Conservation (phyloP, 768 basidiomycete genomes). For the Trametes cubensis region DNA sequence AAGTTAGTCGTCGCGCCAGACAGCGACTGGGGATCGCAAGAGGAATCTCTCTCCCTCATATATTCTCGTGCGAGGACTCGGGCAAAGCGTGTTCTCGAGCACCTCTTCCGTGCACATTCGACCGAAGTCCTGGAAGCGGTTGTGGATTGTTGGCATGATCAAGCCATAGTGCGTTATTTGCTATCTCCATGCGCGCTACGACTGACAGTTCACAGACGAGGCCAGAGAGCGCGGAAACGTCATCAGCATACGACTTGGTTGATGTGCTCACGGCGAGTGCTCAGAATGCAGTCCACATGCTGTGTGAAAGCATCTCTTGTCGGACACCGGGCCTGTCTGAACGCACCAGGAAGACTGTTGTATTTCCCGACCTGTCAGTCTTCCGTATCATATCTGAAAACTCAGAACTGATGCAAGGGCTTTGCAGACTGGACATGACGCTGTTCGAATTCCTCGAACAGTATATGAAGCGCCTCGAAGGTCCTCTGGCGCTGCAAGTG, state of each 20-base stretch:
- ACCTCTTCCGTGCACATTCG: conserved; percentile 80
- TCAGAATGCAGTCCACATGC: conserved; percentile 84
- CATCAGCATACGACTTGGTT: conserved; percentile 76
- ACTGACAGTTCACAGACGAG: conserved; percentile 8
- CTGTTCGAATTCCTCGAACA: conserved; percentile 89
- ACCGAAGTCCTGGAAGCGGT: conserved; percentile 83
- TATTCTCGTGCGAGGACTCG: conserved; percentile 68
- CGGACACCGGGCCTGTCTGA: conserved; percentile 62
- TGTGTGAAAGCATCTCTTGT: conserved; percentile 78
- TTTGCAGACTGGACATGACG: conserved; percentile 61
- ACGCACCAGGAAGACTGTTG: conserved; percentile 57
- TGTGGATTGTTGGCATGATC: conserved; percentile 79
- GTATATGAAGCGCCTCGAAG: conserved; percentile 82
- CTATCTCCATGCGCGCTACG: not conserved
- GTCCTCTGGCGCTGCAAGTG: conserved; percentile 89
- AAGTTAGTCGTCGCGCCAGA: conserved; percentile 43
- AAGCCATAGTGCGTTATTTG: conserved; percentile 45
- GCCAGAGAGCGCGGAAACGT: conserved; percentile 28
- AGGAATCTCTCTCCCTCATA: conserved; percentile 70
- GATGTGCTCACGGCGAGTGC: conserved; percentile 84
- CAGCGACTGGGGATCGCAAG: conserved; percentile 51
- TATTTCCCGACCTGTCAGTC: conserved; percentile 60
- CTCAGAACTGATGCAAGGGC: not conserved
- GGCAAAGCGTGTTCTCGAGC: conserved; percentile 80
- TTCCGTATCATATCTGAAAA: not conserved